Evolutionary conservation across 768 basidiomycete species (phyloP), one percentile per base, ranked within the genome.

Genomic region (Podaxis sp.): DNA sequence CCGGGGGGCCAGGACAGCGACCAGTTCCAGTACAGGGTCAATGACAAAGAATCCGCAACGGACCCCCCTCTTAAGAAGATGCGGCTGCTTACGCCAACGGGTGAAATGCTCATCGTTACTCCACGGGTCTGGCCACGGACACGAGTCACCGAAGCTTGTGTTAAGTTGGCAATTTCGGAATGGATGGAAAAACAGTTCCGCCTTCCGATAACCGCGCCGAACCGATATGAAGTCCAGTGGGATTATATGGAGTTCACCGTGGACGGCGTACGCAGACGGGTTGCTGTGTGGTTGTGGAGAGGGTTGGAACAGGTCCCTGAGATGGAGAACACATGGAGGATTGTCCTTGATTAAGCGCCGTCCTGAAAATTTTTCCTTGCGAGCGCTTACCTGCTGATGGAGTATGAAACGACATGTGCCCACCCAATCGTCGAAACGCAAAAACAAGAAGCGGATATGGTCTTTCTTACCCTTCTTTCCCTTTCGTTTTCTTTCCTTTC

Each of bases 281-380:
- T 36, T 4, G 15, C 24, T 2, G 61, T 62, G n/a, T 62, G 54
- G 61, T 15, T 62, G 2, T 62, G 61, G 61, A 56, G n/a, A 22
- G 61, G 61, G 6, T 17, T 62, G 6, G 54, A 50, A 24, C 61
- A 56, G 26, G 22, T 56, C 7, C 30, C 48, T 6, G 20, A 54
- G 3, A 26, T 7, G 4, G 10, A 24, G 4, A 24, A 62, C 7
- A 51, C 54, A 15, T 62, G 37, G 33, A 50, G 13, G 8, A 10
- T 33, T 62, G 1, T 56, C 4, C 40, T 28, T 56, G 22, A 22
- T 10, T 12, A 24, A 24, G 49, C 44, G 44, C 44, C 33, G 33
- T 7, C 33, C 33, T 8, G 33, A 33, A 10, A 33, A 33, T 0
- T 10, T 33, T 33, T 33, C 33, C 8, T 10, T 8, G 33, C 10